phyloP scores from a whole-genome alignment of 176 grass and related monocot genomes.

The Tillandsia leiboldiana region DNA sequence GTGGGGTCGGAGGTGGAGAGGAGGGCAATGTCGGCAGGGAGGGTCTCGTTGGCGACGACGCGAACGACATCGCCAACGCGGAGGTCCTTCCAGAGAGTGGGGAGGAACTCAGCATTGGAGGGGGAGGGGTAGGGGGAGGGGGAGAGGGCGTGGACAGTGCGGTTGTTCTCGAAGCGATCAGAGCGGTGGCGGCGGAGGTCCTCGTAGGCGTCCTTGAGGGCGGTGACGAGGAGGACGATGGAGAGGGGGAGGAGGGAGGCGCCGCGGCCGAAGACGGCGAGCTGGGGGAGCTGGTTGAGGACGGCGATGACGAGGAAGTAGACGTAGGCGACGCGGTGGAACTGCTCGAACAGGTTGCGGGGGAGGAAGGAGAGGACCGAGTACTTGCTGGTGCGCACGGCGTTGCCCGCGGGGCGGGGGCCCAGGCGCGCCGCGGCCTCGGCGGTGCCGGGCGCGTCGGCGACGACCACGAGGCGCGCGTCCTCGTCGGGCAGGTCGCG shows the following conservation, averaged over 20 bases:
- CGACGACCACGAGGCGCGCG: slow-evolving; percentile 55
- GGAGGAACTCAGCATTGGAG: neutral
- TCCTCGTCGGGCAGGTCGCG: slow-evolving; percentile 69
- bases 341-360: slow-evolving; percentile 94
- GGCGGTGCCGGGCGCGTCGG: slow-evolving; percentile 35
- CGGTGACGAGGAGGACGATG: slow-evolving; percentile 26
- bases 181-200: slow-evolving; percentile 28
- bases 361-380: slow-evolving; percentile 81
- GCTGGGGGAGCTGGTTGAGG: slow-evolving; percentile 80
- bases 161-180: slow-evolving; percentile 22
- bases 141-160: neutral
- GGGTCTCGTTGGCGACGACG: slow-evolving; percentile 14
- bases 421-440: slow-evolving; percentile 13
- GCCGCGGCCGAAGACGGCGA: slow-evolving; percentile 26
- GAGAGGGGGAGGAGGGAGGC: slow-evolving; percentile 20
- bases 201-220: slow-evolving; percentile 28
- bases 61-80: slow-evolving; percentile 12
- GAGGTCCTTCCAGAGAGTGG: slow-evolving; percentile 19
- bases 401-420: slow-evolving; percentile 50
- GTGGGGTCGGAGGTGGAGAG: slow-evolving; percentile 20
- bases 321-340: slow-evolving; percentile 86
- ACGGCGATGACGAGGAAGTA: slow-evolving; percentile 90
- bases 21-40: slow-evolving; percentile 21
- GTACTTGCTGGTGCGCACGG: slow-evolving; percentile 86
- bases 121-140: neutral